These are phyloP conservation scores for Ogataea saltuana DNA, from an alignment of 805 yeast genomes.

Conservation along the genomic window DNA sequence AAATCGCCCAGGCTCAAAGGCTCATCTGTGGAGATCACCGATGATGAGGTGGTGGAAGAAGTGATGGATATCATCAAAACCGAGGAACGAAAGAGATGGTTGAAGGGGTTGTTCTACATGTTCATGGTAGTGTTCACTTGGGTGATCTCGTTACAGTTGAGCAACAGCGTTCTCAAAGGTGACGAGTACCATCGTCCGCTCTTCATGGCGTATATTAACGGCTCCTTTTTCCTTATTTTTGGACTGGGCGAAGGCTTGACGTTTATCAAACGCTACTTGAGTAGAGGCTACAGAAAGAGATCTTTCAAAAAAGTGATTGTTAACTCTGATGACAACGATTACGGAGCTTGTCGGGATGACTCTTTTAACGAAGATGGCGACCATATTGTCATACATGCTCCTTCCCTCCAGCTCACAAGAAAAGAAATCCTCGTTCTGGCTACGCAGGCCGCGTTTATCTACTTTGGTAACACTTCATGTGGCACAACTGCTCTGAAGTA, in stretches of 20 bases:
- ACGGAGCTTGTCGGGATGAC: conserved; percentile 16
- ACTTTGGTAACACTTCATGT: conserved; percentile 42
- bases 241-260: conserved; percentile 39
- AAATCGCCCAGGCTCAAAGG: conserved; percentile 22
- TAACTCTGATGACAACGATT: too few species aligned
- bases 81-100: conserved; percentile 44
- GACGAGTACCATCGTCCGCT: conserved; percentile 50
- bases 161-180: conserved; percentile 49
- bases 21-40: conserved; percentile 14
- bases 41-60: conserved; percentile 30
- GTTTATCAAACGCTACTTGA: too few species aligned
- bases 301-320: too few species aligned
- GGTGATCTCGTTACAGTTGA: conserved; percentile 51
- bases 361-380: conserved; percentile 4
- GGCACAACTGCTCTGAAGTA: conserved; percentile 45
- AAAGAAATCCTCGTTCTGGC: conserved; percentile 41
- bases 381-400: conserved; percentile 24
- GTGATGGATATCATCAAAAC: conserved; percentile 35
- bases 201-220: conserved; percentile 48
- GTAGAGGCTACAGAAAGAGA: too few species aligned
- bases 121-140: conserved; percentile 46
- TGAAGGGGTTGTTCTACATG: conserved; percentile 45
- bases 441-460: conserved; percentile 42
- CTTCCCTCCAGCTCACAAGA: conserved; percentile 23
- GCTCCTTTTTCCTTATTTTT: conserved; percentile 47